Conservation (phyloP, 163 green algal genomes). For the Volvox carteri region DNA sequence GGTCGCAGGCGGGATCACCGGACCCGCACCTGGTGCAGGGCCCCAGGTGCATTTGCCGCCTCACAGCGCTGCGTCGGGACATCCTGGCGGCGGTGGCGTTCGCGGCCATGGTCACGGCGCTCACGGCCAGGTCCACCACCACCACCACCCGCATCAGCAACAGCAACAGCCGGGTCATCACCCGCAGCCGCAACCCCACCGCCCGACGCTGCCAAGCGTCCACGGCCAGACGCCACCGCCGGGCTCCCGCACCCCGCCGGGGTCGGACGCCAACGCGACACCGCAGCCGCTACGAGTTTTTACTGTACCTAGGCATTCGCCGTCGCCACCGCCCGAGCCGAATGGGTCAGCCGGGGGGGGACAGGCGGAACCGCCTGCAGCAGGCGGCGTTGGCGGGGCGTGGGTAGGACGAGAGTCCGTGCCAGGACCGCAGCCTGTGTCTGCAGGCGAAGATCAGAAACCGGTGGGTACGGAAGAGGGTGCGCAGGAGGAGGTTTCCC, state of each 20-base stretch:
- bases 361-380: neutral
- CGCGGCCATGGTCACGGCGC: neutral
- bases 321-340: neutral
- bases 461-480: no score
- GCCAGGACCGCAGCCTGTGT: no score
- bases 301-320: neutral
- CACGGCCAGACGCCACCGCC: constrained; percentile 2
- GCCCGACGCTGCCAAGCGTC: neutral
- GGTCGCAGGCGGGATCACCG: no score
- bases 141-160: neutral
- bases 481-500: no score
- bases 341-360: neutral
- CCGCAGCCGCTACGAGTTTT: neutral
- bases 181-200: neutral
- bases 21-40: no score
- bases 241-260: neutral
- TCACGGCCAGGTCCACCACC: neutral
- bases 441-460: no score
- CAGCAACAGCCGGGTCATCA: neutral
- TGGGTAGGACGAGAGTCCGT: no score
- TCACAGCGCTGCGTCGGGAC: neutral
- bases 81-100: no score
- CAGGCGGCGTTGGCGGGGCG: no score
- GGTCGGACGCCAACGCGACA: neutral
- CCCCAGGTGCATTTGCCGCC: neutral